A percentile compares a stretch with the other conserved stretches of the same genome.
Evolutionary conservation across 345 rosid species (phyloP).

Genomic region (Camelina hispida): DNA sequence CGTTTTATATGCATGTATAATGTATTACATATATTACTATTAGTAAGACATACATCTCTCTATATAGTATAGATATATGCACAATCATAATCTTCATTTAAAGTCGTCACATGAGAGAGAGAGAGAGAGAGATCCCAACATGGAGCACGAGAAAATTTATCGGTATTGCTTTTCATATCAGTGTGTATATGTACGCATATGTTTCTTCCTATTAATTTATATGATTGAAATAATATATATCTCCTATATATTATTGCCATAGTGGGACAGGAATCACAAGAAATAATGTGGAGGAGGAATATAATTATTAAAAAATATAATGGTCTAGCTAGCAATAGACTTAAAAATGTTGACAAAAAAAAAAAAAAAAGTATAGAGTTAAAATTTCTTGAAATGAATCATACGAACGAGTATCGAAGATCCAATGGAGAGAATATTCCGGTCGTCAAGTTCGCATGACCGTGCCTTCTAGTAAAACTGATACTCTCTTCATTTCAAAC

Average conservation of each 20-base stretch:
- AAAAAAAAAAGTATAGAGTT: no score
- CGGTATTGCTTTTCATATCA: conserved; percentile 38
- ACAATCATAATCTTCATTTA: conserved; percentile 36
- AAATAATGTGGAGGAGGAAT: conserved; percentile 35
- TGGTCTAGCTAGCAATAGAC: background rate
- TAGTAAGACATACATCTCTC: background rate
- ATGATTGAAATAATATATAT: conserved; percentile 26
- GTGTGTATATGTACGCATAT: conserved; percentile 37
- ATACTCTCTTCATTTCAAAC: no score
- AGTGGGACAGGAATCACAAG: conserved; percentile 42
- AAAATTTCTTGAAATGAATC: no score
- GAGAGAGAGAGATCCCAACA: conserved; percentile 48
- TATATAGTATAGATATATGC: conserved; percentile 5
- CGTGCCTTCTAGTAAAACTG: no score
- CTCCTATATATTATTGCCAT: conserved; percentile 32
- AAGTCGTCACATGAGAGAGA: conserved; percentile 43
- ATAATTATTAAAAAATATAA: conserved; percentile 2
- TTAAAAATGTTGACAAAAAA: no score
- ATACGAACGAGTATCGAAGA: no score
- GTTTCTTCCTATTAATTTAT: conserved; percentile 19
- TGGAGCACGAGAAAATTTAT: conserved; percentile 42
- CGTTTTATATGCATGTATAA: conserved; percentile 31
- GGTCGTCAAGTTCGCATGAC: no score
- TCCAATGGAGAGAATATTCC: no score
- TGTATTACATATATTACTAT: background rate